These are phyloP conservation scores for Aspergillus intermedius DNA, from an alignment of 2,329 filamentous ascomycete genomes.

Conservation along the genomic window DNA sequence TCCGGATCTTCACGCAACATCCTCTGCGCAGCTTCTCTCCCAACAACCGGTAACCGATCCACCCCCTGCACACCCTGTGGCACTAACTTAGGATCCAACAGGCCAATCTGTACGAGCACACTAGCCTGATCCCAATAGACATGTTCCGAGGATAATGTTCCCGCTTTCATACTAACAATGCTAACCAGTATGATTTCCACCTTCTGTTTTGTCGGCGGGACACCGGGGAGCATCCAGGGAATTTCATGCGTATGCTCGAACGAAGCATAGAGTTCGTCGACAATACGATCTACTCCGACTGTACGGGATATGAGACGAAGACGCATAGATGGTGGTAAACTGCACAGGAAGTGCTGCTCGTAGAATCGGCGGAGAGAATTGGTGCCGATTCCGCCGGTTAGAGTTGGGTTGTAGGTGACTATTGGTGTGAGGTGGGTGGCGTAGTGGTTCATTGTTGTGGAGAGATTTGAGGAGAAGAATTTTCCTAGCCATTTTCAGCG, in stretches of 20 bases:
- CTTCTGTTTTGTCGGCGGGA: slow-evolving; percentile 50
- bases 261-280: slow-evolving; percentile 53
- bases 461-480: slow-evolving; percentile 27
- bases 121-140: slow-evolving; percentile 59
- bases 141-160: slow-evolving; percentile 51
- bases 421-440: slow-evolving; percentile 21
- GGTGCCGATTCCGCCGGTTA: slow-evolving; percentile 37
- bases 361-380: slow-evolving; percentile 48
- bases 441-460: slow-evolving; percentile 26
- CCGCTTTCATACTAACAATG: slow-evolving; percentile 50
- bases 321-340: slow-evolving; percentile 45
- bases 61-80: slow-evolving; percentile 39
- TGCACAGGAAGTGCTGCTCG: slow-evolving; percentile 49
- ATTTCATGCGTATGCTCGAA: slow-evolving; percentile 53
- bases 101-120: slow-evolving; percentile 53
- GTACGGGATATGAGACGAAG: slow-evolving; percentile 54
- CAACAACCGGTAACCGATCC: slow-evolving; percentile 35
- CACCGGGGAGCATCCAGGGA: slow-evolving; percentile 54
- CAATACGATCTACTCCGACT: slow-evolving; percentile 52
- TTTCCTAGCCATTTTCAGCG: slow-evolving; percentile 14
- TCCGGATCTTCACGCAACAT: slow-evolving; percentile 35
- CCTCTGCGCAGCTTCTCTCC: slow-evolving; percentile 33
- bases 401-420: slow-evolving; percentile 28
- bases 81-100: slow-evolving; percentile 52
- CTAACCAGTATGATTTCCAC: slow-evolving; percentile 54